These are phyloP conservation scores for Teunomyces stri DNA, from an alignment of 805 yeast species.

Conservation along the genomic window DNA sequence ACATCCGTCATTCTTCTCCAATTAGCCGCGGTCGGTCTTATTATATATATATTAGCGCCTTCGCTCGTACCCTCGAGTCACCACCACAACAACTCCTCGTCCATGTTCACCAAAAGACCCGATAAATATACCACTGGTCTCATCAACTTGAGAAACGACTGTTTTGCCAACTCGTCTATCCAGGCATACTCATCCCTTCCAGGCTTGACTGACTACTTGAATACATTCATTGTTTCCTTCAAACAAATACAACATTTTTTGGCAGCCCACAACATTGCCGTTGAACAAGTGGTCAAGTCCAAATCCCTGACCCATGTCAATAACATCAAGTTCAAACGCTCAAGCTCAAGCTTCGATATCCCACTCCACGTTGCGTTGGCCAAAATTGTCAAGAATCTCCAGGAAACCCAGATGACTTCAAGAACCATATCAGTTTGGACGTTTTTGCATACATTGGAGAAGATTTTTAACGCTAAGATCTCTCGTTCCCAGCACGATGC, in stretches of 20 bases:
- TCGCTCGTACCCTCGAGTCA: conserved; percentile 2
- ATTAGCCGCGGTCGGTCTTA: conserved; percentile 4
- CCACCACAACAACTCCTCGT: neutral
- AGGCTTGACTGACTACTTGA: conserved; percentile 56
- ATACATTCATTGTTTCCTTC: conserved; percentile 32
- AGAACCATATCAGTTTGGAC: conserved; percentile 74
- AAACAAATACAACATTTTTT: conserved; percentile 19
- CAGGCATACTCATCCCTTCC: conserved; percentile 75
- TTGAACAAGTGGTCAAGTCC: conserved; percentile 11
- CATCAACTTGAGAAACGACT: conserved; percentile 78
- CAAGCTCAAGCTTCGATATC: conserved; percentile 29
- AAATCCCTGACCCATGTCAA: neutral
- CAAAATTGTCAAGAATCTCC: conserved; percentile 51
- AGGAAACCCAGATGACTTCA: conserved; percentile 54
- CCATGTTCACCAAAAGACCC: conserved; percentile 53
- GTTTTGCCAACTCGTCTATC: conserved; percentile 86
- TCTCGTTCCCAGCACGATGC: conserved; percentile 91
- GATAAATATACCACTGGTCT: conserved; percentile 81
- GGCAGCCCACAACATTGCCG: conserved; percentile 16
- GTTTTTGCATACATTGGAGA: conserved; percentile 68
- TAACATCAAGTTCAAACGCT: conserved; percentile 13
- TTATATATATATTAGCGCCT: conserved; percentile 13
- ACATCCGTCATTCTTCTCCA: neutral
- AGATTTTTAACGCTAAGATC: conserved; percentile 67
- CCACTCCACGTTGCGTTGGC: conserved; percentile 61